Percentiles rank a stretch among this genome's conserved stretches.
Conservation (phyloP, 768 basidiomycete species). For the Kwoniella mangroviensis region DNA sequence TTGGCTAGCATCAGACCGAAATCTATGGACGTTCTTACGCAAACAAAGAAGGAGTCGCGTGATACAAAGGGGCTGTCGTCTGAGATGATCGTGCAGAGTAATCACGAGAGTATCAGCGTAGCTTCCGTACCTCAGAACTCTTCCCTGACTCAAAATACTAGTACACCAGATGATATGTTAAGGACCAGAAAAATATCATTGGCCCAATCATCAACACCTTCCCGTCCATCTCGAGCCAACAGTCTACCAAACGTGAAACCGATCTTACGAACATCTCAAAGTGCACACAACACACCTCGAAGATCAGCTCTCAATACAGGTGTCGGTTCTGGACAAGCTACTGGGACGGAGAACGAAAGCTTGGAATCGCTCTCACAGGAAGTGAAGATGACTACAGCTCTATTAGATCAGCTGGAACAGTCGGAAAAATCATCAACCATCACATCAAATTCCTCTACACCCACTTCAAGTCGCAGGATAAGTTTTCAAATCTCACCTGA, state of each 20-base stretch:
- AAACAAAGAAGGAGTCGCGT: not conserved
- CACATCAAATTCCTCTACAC: constrained; percentile 14
- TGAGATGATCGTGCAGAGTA: not conserved
- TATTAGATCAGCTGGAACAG: constrained; percentile 28
- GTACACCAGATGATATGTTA: not conserved
- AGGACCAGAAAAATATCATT: not conserved
- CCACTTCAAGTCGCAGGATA: not conserved
- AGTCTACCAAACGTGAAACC: constrained; percentile 6
- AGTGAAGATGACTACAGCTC: constrained; percentile 18
- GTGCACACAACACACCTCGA: constrained; percentile 1
- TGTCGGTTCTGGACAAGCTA: not conserved
- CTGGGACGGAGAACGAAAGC: not conserved
- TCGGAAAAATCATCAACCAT: constrained; percentile 2
- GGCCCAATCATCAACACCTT: not conserved
- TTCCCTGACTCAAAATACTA: not conserved
- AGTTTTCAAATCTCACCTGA: constrained; percentile 12
- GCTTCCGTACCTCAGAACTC: not conserved
- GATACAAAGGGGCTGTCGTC: not conserved
- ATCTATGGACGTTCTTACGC: not conserved
- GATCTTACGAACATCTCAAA: not conserved
- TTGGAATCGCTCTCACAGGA: constrained; percentile 14
- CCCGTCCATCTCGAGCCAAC: not conserved
- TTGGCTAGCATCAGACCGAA: constrained; percentile 1
- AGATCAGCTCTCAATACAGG: not conserved
- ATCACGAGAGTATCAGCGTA: not conserved